Evolutionary conservation across 2,329 filamentous ascomycete genomes (phyloP), one percentile per base, ranked within the genome.

Genomic region (Drechslerella coelobrocha): DNA sequence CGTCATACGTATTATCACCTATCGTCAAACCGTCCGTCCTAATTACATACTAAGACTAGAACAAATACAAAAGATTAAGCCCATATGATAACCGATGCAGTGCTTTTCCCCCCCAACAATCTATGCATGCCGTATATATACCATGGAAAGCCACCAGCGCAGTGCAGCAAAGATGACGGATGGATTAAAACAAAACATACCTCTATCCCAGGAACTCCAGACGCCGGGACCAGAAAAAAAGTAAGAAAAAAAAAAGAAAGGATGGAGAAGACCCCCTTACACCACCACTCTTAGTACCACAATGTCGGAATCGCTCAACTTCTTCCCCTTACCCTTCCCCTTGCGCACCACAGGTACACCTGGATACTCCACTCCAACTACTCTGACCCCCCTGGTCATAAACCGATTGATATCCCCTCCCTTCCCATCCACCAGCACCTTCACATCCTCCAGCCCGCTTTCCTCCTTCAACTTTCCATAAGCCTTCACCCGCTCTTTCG

Each of bases 331-430:
- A 2, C 52, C 57, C 27, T 62, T 69, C 4, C 57, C 52, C 27
- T 48, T 6, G 45, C 39, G 62, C n/a, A 57, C 47, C 7, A 69
- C 52, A 2, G 65, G 65, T 1, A 69, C 65, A 6, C 19, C 52
- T 0, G 65, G 65, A 24, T 69, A 69, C 34, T 69, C 57, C n/a
- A 69, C 65, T 1, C 45, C 37, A 14, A 69, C 52, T 6, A 69
- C 47, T 2, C 57, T 50, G 3, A 69, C 65, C 17, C 65, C 65
- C 19, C 65, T 61, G 10, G 65, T 45, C 19, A 69, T n/a, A 54
- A 69, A 69, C 23, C 65, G 45, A 50, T 69, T 69, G 21, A 69
- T 69, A 62, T 69, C 65, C 17, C 65, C 65, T 19, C 65, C 65
- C 29, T 69, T 69, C 31, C 57, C 65, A 9, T 69, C 57, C 7